Evolutionary conservation across 768 basidiomycete genomes (phyloP).

Genomic region (Rhodotorula kratochvilovae): DNA sequence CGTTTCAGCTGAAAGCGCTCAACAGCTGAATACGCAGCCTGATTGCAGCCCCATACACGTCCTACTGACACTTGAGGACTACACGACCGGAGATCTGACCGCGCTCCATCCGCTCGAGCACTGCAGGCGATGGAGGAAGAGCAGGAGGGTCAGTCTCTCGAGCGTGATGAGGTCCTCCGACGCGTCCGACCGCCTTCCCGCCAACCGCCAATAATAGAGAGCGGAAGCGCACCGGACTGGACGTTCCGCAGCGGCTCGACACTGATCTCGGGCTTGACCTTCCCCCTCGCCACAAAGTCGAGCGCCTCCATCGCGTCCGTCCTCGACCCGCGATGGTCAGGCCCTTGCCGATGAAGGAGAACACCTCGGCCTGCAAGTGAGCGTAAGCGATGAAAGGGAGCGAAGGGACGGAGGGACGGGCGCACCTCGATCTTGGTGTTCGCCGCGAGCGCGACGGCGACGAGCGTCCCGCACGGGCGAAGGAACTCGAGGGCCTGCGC

Average conservation of each 20-base stretch:
- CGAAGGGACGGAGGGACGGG: slow-evolving; percentile 46
- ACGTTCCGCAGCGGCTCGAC: slow-evolving; percentile 73
- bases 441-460: slow-evolving; percentile 70
- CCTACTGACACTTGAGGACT: background rate
- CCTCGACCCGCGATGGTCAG: slow-evolving; percentile 56
- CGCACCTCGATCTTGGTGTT: slow-evolving; percentile 57
- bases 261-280: slow-evolving; percentile 71
- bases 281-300: slow-evolving; percentile 65
- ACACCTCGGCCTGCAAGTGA: background rate
- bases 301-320: slow-evolving; percentile 79
- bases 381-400: background rate
- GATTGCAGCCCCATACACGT: no score
- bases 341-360: slow-evolving; percentile 38
- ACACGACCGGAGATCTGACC: background rate
- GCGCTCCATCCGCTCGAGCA: background rate
- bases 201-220: no score
- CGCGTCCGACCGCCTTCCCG: no score
- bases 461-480: slow-evolving; percentile 64
- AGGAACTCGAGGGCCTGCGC: slow-evolving; percentile 58
- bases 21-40: no score
- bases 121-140: background rate
- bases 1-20: no score
- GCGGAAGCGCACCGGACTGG: slow-evolving; percentile 67
- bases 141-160: no score
- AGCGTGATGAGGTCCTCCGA: no score